phyloP scores from a whole-genome alignment of 768 basidiomycete genomes.

The Serendipita indica region DNA sequence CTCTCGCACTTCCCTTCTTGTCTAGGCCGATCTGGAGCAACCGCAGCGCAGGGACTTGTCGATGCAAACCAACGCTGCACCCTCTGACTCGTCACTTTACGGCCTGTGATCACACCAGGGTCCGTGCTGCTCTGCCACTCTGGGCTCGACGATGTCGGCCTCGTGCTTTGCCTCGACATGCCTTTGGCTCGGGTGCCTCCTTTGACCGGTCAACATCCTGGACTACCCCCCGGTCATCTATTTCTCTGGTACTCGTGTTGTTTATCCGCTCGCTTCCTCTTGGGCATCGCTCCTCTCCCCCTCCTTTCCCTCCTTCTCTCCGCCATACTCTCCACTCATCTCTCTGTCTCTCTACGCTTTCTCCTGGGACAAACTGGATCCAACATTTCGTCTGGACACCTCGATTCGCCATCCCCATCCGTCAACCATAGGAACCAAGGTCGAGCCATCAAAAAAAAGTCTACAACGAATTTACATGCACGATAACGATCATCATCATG shows the following conservation, averaged over 20 bases:
- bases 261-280: not conserved
- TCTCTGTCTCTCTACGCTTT: too few species aligned
- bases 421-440: too few species aligned
- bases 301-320: not conserved
- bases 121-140: not conserved
- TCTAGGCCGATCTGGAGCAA: not conserved
- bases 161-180: not conserved
- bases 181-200: too few species aligned
- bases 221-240: not conserved
- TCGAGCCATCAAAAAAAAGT: too few species aligned
- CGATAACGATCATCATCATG: too few species aligned
- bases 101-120: not conserved
- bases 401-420: too few species aligned
- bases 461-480: too few species aligned
- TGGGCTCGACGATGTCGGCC: not conserved
- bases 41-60: not conserved
- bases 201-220: too few species aligned
- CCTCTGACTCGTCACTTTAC: not conserved
- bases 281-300: not conserved
- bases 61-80: not conserved
- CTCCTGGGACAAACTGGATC: too few species aligned
- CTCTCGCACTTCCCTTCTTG: not conserved
- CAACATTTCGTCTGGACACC: too few species aligned
- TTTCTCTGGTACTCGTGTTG: slow-evolving; percentile 1
- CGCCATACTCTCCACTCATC: too few species aligned